Evolutionary conservation across 2,329 filamentous ascomycete species (phyloP), one percentile per base, ranked within the genome.

Genomic region (Trichoderma lentiforme): DNA sequence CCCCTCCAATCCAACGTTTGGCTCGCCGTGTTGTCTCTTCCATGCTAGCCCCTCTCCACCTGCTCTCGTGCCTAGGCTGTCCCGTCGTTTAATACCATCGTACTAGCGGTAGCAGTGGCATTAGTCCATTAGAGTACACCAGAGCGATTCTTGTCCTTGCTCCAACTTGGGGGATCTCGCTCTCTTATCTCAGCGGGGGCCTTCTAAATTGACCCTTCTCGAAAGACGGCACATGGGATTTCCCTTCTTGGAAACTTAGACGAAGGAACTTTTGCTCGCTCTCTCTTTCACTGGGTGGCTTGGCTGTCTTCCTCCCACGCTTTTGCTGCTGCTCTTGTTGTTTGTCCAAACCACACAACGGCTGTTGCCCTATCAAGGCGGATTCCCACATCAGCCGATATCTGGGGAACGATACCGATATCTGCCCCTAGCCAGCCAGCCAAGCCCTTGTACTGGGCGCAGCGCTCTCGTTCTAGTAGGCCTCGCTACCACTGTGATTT

Each of bases 201-300:
- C 66, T 63, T 72, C 51, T 51, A 34, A 70, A 56, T 39, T 26
- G 63, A 67, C 57, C 64, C 53, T 70, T 58, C 65, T 64, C 39
- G 64, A 70, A 65, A 76, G 75, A 77, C 74, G 74, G 75, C 72
- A 78, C 76, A 63, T 77, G 78, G 78, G 76, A 79, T 76, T 80
- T 81, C 80, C 81, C 75, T 78, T 78, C 76, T 76, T 69, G 79
- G 79, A 76, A 80, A 79, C 65, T 76, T 81, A 79, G 77, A 77
- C 80, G 77, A 82, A 74, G 81, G 80, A 80, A 82, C 81, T 82
- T 82, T 82, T 82, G 81, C 80, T 79, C 77, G 77, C 77, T 76
- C 74, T 77, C 79, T 77, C 76, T 77, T 60, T 75, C 78, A 74
- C 66, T 69, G 67, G 76, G 78, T 78, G 77, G 76, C 80, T 81